Evolutionary conservation across 176 grass and related monocot species (phyloP).

Genomic region (Paspalum notatum): DNA sequence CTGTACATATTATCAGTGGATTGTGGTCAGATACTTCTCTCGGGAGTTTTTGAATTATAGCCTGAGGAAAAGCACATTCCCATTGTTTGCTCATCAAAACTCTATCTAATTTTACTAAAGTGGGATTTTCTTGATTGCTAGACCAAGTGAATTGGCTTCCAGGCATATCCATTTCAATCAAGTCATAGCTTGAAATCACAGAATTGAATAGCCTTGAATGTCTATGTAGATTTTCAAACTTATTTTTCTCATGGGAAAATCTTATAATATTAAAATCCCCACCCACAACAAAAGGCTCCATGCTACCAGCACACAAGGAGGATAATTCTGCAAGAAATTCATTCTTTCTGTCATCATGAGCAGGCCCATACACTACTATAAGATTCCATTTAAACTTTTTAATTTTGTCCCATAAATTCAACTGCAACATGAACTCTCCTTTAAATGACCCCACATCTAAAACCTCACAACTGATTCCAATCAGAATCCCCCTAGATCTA

Average conservation of each 20-base stretch:
- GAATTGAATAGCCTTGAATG: not conserved
- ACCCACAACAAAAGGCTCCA: no score
- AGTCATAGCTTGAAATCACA: rapidly evolving
- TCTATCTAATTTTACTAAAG: not conserved
- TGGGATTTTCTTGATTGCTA: not conserved
- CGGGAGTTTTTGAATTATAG: rapidly evolving
- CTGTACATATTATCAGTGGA: not conserved
- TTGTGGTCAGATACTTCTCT: not conserved
- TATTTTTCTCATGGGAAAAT: no score
- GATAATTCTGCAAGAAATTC: no score
- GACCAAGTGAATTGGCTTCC: not conserved
- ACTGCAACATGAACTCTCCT: not conserved
- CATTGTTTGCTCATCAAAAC: not conserved
- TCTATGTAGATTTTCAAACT: no score
- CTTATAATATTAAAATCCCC: no score
- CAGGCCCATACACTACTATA: no score
- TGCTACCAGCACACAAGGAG: no score
- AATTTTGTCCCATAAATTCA: not conserved
- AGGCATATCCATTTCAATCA: not conserved
- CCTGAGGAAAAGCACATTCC: not conserved
- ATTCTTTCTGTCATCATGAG: no score
- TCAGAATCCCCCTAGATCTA: no score
- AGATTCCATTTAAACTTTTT: no score
- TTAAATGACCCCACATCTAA: no score
- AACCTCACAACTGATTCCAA: no score